Evolutionary conservation across 768 basidiomycete genomes (phyloP), one percentile per base, ranked within the genome.

Genomic region (Pleurotus ostreatus): DNA sequence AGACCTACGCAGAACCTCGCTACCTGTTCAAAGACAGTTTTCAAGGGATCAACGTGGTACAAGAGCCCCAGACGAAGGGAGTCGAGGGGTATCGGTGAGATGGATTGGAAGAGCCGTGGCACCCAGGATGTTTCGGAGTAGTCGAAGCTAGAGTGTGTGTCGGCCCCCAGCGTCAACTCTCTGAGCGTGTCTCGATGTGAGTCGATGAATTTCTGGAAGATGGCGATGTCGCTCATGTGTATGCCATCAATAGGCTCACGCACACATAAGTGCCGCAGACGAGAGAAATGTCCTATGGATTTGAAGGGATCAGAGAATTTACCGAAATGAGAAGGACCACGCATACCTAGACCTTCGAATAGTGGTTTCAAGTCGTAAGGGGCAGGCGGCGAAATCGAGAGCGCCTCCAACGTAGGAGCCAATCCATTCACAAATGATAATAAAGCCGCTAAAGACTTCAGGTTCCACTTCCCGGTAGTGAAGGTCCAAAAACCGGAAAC

Each of bases 171-270:
- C 4, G 18, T 7, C 18, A 53, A 11, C 18, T 40, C 13, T 23
- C 2, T 41, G 16, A 53, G 39, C 12, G 51, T 40, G 11, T 40
- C 12, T 11, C 51, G 37, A 22, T 53, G 51, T 8, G 37, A 16
- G 38, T 53, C 22, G 23, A 53, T 53, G 39, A 53, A 53, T 9
- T 20, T 53, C 16, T 53, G 51, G 5, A 53, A 39, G 18, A 53
- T 15, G 37, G 38, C 4, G 20, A 53, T 22, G 51, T 53, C 51
- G 18, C 38, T 53, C 51, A 53, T 41, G 20, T 53, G 51, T n/a
- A 39, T 39, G 39, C 51, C 37, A 22, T 53, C 51, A 53, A 53
- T 53, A 22, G 51, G 51, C 25, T 53, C 51, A 16, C 41, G 37
- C 5, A 53, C 15, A 37, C 51, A 7, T 4, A 53, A 12, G 15